Conservation (phyloP, 2,329 filamentous ascomycete species). For the Fusarium pseudonygamai region DNA sequence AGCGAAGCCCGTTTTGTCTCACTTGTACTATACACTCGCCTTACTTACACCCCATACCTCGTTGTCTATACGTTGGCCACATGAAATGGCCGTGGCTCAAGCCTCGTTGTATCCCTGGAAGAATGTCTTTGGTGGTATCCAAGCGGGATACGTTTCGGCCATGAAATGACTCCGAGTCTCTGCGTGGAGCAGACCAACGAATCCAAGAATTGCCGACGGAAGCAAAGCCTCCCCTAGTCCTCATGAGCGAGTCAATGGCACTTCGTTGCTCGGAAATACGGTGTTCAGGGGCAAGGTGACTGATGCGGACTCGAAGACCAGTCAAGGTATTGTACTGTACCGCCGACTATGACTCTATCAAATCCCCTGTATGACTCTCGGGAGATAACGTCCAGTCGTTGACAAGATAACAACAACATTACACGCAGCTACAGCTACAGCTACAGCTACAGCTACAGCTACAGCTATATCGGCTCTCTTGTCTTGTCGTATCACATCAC, state of each 20-base stretch:
- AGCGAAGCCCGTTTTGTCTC: slow-evolving; percentile 2
- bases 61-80: slow-evolving; percentile 11
- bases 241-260: slow-evolving; percentile 19
- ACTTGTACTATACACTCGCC: neutral
- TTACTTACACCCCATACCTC: slow-evolving; percentile 1
- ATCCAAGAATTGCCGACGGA: slow-evolving; percentile 21
- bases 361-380: slow-evolving; percentile 15
- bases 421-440: slow-evolving; percentile 8
- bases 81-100: neutral
- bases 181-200: slow-evolving; percentile 19
- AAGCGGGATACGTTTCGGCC: slow-evolving; percentile 7
- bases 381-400: slow-evolving; percentile 16
- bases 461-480: slow-evolving; percentile 7
- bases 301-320: slow-evolving; percentile 2
- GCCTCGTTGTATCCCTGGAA: slow-evolving; percentile 2
- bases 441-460: neutral
- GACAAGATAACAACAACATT: slow-evolving; percentile 22
- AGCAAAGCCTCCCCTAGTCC: neutral
- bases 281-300: slow-evolving; percentile 20
- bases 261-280: slow-evolving; percentile 15
- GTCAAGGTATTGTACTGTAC: neutral
- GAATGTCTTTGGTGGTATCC: neutral
- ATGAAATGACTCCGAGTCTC: slow-evolving; percentile 1
- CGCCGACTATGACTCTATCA: slow-evolving; percentile 6
- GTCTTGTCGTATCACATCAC: neutral